Evolutionary conservation across 192 early-diverging fungal species (phyloP).

Genomic region (Phlyctochytrium planicorne): DNA sequence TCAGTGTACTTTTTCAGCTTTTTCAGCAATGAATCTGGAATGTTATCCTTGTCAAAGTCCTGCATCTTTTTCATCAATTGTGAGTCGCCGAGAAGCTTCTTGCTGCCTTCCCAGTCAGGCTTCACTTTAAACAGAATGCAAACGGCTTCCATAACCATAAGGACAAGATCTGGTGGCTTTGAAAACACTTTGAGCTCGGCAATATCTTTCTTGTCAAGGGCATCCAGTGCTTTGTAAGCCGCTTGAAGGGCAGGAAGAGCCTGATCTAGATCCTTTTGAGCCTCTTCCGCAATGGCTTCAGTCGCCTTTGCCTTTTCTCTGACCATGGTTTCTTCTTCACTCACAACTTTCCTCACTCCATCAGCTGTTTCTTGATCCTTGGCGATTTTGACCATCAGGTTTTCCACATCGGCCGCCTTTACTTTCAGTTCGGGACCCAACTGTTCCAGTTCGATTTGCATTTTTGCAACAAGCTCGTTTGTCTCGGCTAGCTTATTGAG

Average conservation of each 20-base stretch:
- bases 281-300: constrained; percentile 58
- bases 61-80: constrained; percentile 64
- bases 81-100: constrained; percentile 55
- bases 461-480: constrained; percentile 58
- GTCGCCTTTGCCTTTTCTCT: constrained; percentile 54
- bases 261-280: constrained; percentile 58
- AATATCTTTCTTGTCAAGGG: constrained; percentile 63
- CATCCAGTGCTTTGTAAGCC: constrained; percentile 59
- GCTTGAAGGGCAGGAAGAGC: constrained; percentile 56
- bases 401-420: constrained; percentile 52
- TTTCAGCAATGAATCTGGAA: constrained; percentile 51
- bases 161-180: constrained; percentile 57
- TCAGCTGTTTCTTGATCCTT: constrained; percentile 66
- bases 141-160: constrained; percentile 59
- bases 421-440: constrained; percentile 55
- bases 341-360: constrained; percentile 58
- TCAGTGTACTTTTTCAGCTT: constrained; percentile 62
- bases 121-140: constrained; percentile 63
- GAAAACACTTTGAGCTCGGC: constrained; percentile 61
- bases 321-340: constrained; percentile 58
- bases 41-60: constrained; percentile 63
- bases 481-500: constrained; percentile 57
- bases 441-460: constrained; percentile 59
- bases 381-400: constrained; percentile 60
- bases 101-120: constrained; percentile 60